phyloP scores from a whole-genome alignment of 371 early-diverging fungal genomes.

The Lichtheimia ornata region DNA sequence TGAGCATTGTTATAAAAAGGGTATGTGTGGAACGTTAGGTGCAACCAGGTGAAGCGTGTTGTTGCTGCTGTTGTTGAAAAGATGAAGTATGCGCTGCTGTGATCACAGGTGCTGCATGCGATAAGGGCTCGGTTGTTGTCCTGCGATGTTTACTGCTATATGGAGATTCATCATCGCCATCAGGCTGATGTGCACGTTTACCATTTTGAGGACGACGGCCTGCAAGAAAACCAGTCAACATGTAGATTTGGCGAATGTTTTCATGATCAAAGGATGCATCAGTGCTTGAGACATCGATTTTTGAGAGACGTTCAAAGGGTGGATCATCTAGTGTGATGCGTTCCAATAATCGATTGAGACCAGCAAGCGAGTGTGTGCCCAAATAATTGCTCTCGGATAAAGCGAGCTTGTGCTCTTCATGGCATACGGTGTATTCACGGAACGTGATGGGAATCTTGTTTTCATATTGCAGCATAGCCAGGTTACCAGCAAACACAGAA shows the following conservation, averaged over 20 bases:
- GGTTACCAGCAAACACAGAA: conserved; percentile 39
- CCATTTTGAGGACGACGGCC: conserved; percentile 11
- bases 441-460: conserved; percentile 48
- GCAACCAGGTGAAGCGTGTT: too few species aligned
- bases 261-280: conserved; percentile 17
- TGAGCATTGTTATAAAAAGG: too few species aligned
- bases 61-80: too few species aligned
- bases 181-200: conserved; percentile 9
- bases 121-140: conserved; percentile 7
- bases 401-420: conserved; percentile 18
- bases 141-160: conserved; percentile 10
- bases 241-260: conserved; percentile 20
- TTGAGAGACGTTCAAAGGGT: conserved; percentile 38
- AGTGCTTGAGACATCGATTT: conserved; percentile 22
- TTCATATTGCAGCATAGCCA: conserved; percentile 33
- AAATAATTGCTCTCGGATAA: conserved; percentile 23
- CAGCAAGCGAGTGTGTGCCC: conserved; percentile 23
- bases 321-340: conserved; percentile 39
- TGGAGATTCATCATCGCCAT: conserved; percentile 3
- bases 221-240: conserved; percentile 24
- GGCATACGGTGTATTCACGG: conserved; percentile 36
- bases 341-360: conserved; percentile 17
- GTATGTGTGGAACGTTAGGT: too few species aligned
- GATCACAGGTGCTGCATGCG: too few species aligned
- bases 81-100: too few species aligned